These are phyloP conservation scores for Dichomitus squalens DNA, from an alignment of 1,284 basidiomycete species.

Conservation along the genomic window DNA sequence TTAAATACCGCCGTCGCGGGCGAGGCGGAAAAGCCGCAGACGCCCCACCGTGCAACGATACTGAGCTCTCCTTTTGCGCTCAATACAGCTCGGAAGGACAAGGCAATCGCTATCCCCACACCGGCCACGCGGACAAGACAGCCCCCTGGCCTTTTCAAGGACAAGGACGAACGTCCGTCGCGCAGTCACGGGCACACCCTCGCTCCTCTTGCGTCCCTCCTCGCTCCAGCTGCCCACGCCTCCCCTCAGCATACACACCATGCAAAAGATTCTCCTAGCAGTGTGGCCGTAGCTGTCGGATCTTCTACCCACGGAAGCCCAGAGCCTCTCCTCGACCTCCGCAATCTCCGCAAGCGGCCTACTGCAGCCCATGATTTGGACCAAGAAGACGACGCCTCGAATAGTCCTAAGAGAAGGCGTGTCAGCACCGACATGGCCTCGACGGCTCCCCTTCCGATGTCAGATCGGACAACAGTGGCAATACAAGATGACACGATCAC, in stretches of 20 bases:
- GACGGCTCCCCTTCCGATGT: background rate
- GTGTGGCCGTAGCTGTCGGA: background rate
- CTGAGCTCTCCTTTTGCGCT: constrained; percentile 12
- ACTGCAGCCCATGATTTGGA: background rate
- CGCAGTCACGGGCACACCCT: background rate
- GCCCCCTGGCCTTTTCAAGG: background rate
- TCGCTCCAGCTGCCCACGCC: background rate
- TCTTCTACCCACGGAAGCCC: background rate
- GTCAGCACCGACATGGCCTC: background rate
- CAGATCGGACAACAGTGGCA: background rate
- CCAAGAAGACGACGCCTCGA: background rate
- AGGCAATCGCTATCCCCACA: constrained; percentile 11
- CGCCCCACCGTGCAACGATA: background rate
- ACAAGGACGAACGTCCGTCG: background rate
- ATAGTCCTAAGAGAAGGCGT: background rate
- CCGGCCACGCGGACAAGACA: constrained; percentile 8
- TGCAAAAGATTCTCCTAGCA: background rate
- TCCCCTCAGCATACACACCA: background rate
- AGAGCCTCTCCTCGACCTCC: constrained; percentile 13
- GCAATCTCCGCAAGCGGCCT: constrained; percentile 11
- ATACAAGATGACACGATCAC: background rate
- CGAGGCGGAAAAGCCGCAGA: background rate
- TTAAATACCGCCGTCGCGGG: background rate
- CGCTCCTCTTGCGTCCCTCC: no score
- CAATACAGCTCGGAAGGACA: constrained; percentile 1